Base-by-base conservation (phyloP, 441 rosid genomes). In the Erodium trifolium region DNA sequence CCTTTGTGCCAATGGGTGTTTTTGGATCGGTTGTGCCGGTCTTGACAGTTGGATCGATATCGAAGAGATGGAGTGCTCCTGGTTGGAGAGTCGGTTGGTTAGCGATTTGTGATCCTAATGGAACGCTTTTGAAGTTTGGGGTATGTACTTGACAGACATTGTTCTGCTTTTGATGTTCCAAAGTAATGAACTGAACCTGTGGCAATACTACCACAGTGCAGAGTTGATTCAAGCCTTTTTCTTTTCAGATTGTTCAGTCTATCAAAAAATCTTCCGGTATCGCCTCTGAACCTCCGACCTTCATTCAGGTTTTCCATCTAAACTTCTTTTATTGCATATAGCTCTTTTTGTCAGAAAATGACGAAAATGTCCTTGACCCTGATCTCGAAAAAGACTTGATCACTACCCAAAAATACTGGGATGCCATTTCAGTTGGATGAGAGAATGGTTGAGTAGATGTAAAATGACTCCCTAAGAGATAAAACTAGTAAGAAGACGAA, bases 41-140 rank as follows among this genome's bases (percentile, higher is more conserved):
- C 27, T 2, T 76, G 34, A 72, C 79, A 8, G 47, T 76, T 0
- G 76, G 79, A 7, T 73, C 82, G 6, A 65, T 79, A 62, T 79
- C 79, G 27, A 76, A 79, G 68, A 70, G 77, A 55, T 79, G 73
- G 77, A 51, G 68, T 0, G 77, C 76, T 63, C 86, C 81, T 39
- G 85, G 85, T 11, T 85, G 85, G 83, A 71, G 84, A 71, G 71
- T 82, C 14, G 80, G 85, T 27, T 85, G 88, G 86, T 70, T 84
- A 67, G 83, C 67, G 41, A 72, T 76, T 11, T 76, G 71, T 29
- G 86, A 82, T 68, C 82, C 79, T 39, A 71, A 71, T 55, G 62
- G 67, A 73, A 71, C 74, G 55, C 63, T 79, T 39, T 68, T 59
- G 70, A 68, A 82, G 39, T 23, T 73, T 1, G 77, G 82, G 77